Base-by-base conservation (phyloP, 148 eudicot genomes). In the Polygonum aviculare region DNA sequence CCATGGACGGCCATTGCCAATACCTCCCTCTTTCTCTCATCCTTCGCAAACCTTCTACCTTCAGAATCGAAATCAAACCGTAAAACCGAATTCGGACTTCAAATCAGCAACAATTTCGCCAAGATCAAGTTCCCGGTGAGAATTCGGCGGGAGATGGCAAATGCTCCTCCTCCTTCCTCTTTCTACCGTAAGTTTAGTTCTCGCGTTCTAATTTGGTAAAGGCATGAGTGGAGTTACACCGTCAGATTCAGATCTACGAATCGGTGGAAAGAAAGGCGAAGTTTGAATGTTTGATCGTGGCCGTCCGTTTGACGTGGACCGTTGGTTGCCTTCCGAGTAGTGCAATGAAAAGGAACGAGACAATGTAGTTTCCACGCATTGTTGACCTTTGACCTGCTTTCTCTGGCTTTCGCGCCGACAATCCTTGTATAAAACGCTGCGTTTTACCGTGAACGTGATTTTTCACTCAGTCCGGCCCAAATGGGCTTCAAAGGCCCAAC, bases 1-100 rank as follows among this genome's bases (percentile, higher is more conserved):
- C 95, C 95, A 90, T 90, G 78, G 84, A 74, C 79, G 90, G 86
- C 83, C 65, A 73, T 31, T 16, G 85, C 83, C 65, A 73, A 48
- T 16, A 48, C 54, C 74, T 71, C 69, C 44, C 81, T 45, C 75
- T 72, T 84, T 70, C 69, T 48, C 12, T 49, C 55, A n/a, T 39
- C 9, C 63, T 54, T 36, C 59, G 10, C 22, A 12, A 47, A 73
- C 41, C 7, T 39, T 39, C 55, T 8, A 67, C 39, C 16, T 67
- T 7, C 39, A 67, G n/a, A 67, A 67, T 5, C 72, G 10, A 33
- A 15, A 55, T 19, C 62, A 19, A 55, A 55, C n/a, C 62, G 9
- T 55, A 7, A 55, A 55, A 0, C 31, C 0, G 19, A 21, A 57
- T 57, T 9, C 9, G 1, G 5, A 54, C 5, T 3, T 21, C 12